Base-by-base conservation (phyloP, 441 rosid genomes). In the Syzygium syzygioides region DNA sequence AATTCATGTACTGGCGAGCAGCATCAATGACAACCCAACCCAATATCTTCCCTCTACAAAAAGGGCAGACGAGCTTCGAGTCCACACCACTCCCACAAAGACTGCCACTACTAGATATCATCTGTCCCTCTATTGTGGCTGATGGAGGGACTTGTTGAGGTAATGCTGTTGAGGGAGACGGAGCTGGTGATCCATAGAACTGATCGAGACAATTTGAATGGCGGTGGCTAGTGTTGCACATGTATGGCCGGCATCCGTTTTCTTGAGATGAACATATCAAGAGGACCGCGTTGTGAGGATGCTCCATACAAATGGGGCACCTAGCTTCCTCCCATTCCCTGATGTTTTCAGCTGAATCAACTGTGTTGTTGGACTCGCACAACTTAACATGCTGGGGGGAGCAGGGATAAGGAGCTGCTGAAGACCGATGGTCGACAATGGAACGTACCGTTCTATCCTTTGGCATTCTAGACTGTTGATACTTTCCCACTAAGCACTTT, bases 241-340 rank as follows among this genome's bases (percentile, higher is more conserved):
- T 94, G 92, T 91, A 95, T 68, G 97, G 94, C 55, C 90, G 93
- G 54, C 97, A 95, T 7, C 97, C 96, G 71, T 92, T 91, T 41
- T 94, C 90, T 86, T 86, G 92, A 48, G 95, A 93, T 48, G 96
- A 89, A 86, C 97, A 95, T 45, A 88, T 91, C 87, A 95, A 89
- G 66, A 94, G 94, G 50, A 95, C 96, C 0, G 94, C 95, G 86
- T 93, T 95, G 91, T 95, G 97, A 4, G 97, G 97, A 28, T 94
- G 95, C 88, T 95, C 97, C 94, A 95, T 92, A 86, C 97, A 95
- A 89, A 95, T 90, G 5, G 95, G 94, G 89, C 97, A 95, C 91
- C 91, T 90, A 11, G 91, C 91, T 76, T 93, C 95, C 87, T 94
- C 96, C 96, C 95, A 95, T 89, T 94, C 95, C 83, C 91, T 92